phyloP scores from a whole-genome alignment of 106 monocot species.

The Iris macrosiphon region DNA sequence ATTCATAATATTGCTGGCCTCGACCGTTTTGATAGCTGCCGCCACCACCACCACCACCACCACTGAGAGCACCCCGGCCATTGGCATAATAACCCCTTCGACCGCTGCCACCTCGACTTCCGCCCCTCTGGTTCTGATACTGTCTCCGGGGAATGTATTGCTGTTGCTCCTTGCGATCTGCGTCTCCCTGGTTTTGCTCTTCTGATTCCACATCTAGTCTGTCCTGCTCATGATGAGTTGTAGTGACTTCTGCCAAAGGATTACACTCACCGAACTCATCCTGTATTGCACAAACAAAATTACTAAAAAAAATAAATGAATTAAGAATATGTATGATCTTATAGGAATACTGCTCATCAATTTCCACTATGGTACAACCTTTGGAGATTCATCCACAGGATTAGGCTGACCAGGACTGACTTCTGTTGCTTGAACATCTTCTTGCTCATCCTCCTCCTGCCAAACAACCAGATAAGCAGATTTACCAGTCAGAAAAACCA shows the following conservation, averaged over 20 bases:
- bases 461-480: too few relatives aligned
- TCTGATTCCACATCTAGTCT: slow-evolving; percentile 14
- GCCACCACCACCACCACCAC: slow-evolving; percentile 31
- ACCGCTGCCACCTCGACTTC: slow-evolving; percentile 27
- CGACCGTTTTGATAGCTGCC: slow-evolving; percentile 45
- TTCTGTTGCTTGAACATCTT: slow-evolving; percentile 19
- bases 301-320: neutral
- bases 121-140: slow-evolving; percentile 40
- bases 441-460: slow-evolving; percentile 42
- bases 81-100: slow-evolving; percentile 28
- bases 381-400: slow-evolving; percentile 19
- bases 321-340: neutral
- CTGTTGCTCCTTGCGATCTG: slow-evolving; percentile 17
- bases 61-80: slow-evolving; percentile 30
- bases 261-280: slow-evolving; percentile 20
- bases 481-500: too few relatives aligned
- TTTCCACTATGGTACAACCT: slow-evolving; percentile 8
- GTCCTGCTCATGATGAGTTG: slow-evolving; percentile 21
- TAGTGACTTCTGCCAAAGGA: slow-evolving; percentile 6
- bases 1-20: slow-evolving; percentile 45
- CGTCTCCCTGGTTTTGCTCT: slow-evolving; percentile 28
- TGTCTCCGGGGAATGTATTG: slow-evolving; percentile 18
- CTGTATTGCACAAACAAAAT: slow-evolving; percentile 13
- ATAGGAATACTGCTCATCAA: neutral
- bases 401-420: slow-evolving; percentile 14